A percentile compares a stretch with the other conserved stretches of the same genome.
These are phyloP conservation scores for Psilocybe cyanescens DNA, from an alignment of 768 basidiomycete genomes.

Conservation along the genomic window DNA sequence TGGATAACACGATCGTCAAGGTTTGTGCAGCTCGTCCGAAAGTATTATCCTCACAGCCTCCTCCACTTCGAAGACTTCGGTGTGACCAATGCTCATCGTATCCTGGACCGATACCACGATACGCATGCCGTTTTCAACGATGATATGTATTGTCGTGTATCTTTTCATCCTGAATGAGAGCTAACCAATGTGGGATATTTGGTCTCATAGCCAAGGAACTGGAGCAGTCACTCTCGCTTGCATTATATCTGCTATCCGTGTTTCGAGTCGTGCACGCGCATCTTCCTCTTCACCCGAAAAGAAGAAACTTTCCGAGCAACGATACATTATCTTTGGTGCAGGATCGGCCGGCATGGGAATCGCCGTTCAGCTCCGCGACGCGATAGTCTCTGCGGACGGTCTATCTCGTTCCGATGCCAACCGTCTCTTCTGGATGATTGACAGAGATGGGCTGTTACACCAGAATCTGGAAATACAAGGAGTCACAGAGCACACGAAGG, in stretches of 20 bases:
- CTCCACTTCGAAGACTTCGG: slow-evolving; percentile 91
- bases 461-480: slow-evolving; percentile 30
- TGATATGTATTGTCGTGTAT: slow-evolving; percentile 58
- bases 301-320: slow-evolving; percentile 63
- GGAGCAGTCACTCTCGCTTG: slow-evolving; percentile 76
- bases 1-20: slow-evolving; percentile 32
- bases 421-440: slow-evolving; percentile 72
- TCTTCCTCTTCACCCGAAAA: slow-evolving; percentile 11
- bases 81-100: slow-evolving; percentile 70
- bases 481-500: slow-evolving; percentile 39
- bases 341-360: slow-evolving; percentile 87
- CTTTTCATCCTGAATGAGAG: neutral
- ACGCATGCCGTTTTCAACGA: slow-evolving; percentile 83
- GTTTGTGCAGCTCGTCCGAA: slow-evolving; percentile 78
- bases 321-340: slow-evolving; percentile 79
- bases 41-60: slow-evolving; percentile 66
- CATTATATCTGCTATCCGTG: slow-evolving; percentile 67
- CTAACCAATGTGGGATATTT: neutral
- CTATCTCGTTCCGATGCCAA: slow-evolving; percentile 62
- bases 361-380: slow-evolving; percentile 74
- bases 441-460: slow-evolving; percentile 45
- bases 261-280: slow-evolving; percentile 47
- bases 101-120: slow-evolving; percentile 65
- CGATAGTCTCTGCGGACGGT: slow-evolving; percentile 61
- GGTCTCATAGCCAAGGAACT: slow-evolving; percentile 62